Evolutionary conservation across 352 stramenopile genomes (phyloP), one percentile per base, ranked within the genome.

Genomic region (Phytophthora pluvialis): DNA sequence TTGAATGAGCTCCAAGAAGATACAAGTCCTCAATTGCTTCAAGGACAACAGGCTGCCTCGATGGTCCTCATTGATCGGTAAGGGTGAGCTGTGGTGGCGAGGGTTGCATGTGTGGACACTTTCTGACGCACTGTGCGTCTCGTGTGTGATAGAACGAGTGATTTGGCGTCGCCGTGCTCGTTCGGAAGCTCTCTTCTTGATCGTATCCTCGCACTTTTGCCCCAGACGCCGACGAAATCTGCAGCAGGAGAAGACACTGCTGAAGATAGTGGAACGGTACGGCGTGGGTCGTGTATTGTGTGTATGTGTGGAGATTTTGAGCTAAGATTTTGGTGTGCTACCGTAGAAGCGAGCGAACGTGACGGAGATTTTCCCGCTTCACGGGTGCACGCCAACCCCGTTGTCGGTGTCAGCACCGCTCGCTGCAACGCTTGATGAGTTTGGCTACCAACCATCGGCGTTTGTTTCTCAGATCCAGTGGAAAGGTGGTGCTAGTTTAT

Each of bases 1-100:
- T 56, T 91, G 51, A 75, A 84, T 49, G 78, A 91, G 25, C 18
- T 85, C 5, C 52, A 90, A 47, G 73, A 89, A 60, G 83, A 88
- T 28, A 61, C 65, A 21, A 77, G 28, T 9, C 52, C 73, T 31
- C 67, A 73, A 35, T 33, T 62, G 2, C 32, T 86, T 5, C 73
- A 87, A 48, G 66, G 64, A 6, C 69, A 79, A 33, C 70, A 89
- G 42, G n/a, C 62, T 12, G 81, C 86, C 1, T 81, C 83, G 0
- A 42, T 94, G 39, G 64, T 94, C 10, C 70, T 94, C 28, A 40
- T 94, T 29, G 86, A 94, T 60, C 65, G 85, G 85, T 93, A 60
- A 29, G 67, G n/a, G 4, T 46, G 15, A 18, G 28, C 4, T 62
- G 13, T 66, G 21, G 4, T 48, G 12, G 35, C 28, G 9, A 21